A percentile compares a stretch with the other conserved stretches of the same genome.
phyloP scores from a whole-genome alignment of 108 stramenopile species.

The Bacterosira constricta region DNA sequence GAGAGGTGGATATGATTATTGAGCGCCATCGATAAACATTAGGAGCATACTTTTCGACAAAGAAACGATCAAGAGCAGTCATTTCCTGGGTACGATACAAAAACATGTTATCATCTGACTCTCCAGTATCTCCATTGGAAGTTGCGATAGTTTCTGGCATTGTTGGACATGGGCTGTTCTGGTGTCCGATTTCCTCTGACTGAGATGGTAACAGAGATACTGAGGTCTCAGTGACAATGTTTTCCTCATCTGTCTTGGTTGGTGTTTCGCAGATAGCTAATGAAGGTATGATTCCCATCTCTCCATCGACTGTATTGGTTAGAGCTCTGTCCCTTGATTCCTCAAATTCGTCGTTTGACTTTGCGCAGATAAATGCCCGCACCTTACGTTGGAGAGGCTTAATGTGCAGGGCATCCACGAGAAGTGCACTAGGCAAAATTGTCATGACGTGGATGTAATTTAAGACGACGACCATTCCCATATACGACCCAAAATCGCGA shows the following conservation, averaged over 20 bases:
- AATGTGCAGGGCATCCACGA: not conserved
- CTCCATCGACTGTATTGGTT: too few species aligned
- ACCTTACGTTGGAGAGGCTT: not conserved
- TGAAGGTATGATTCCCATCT: too few species aligned
- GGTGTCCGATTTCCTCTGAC: too few species aligned
- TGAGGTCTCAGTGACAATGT: too few species aligned
- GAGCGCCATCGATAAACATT: not conserved
- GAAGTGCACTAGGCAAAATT: slow-evolving; percentile 2
- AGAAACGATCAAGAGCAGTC: not conserved
- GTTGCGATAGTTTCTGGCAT: too few species aligned
- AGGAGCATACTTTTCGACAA: slow-evolving; percentile 1
- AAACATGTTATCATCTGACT: not conserved
- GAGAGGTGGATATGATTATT: not conserved
- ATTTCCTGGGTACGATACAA: not conserved
- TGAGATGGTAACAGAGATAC: too few species aligned
- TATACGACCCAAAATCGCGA: slow-evolving; percentile 8
- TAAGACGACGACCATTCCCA: slow-evolving; percentile 7
- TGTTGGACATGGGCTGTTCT: too few species aligned
- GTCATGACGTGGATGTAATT: slow-evolving; percentile 12
- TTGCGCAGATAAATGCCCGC: not conserved
- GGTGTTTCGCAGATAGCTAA: too few species aligned
- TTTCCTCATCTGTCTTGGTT: too few species aligned
- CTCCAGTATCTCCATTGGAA: not conserved
- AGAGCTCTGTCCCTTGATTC: too few species aligned
- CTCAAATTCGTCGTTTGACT: too few species aligned